These are phyloP conservation scores for Aspergillus proliferans DNA, from an alignment of 2,329 filamentous ascomycete species.

Conservation along the genomic window DNA sequence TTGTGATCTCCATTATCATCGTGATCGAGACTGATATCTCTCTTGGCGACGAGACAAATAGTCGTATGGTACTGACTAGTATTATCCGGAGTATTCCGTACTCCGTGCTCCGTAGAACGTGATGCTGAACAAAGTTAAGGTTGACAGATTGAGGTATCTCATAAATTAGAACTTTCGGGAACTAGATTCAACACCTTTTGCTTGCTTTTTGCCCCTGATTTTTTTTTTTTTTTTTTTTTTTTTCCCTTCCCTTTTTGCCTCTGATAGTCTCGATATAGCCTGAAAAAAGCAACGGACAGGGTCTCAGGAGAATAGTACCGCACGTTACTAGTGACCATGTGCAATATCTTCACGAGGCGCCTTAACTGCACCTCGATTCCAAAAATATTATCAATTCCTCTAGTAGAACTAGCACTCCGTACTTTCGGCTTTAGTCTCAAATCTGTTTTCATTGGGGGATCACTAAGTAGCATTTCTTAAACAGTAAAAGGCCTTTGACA, in stretches of 20 bases:
- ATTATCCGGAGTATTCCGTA: no score
- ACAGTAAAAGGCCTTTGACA: conserved; percentile 3
- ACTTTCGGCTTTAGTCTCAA: neutral
- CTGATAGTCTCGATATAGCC: neutral
- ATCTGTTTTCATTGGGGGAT: neutral
- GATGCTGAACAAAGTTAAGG: neutral
- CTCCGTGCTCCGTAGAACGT: no score
- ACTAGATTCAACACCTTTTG: neutral
- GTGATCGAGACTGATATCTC: no score
- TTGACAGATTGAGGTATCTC: neutral
- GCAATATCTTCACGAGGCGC: no score
- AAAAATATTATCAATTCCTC: neutral
- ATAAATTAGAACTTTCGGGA: neutral
- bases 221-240: neutral
- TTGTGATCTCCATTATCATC: no score
- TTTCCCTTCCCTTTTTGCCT: neutral
- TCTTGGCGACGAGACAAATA: no score
- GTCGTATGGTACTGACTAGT: no score
- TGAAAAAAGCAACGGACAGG: conserved; percentile 1
- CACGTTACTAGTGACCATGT: no score
- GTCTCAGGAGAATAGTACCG: neutral
- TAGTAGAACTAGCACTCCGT: neutral
- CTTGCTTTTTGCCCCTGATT: no score
- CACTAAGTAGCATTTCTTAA: neutral
- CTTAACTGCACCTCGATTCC: neutral